Conservation (phyloP, 2,329 filamentous ascomycete genomes). For the Sporothrix schenckii region DNA sequence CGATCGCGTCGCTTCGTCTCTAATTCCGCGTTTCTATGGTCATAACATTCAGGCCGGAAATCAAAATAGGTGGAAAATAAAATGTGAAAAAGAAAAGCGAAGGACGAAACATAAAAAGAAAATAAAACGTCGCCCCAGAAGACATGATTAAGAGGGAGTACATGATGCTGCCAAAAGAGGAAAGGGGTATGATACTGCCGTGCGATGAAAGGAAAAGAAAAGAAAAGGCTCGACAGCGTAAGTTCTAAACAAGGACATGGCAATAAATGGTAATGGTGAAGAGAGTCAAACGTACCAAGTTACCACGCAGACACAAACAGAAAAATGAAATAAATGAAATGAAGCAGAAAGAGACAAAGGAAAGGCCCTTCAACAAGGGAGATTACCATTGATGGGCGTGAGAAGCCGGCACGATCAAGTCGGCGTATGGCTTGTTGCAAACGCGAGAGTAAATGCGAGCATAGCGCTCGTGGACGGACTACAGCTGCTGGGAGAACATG, state of each 20-base stretch:
- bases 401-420: not conserved
- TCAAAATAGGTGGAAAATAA: not conserved
- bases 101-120: not conserved
- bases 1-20: constrained; percentile 19
- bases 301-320: not conserved
- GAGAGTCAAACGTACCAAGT: not conserved
- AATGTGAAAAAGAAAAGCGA: not conserved
- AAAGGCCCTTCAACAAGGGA: not conserved
- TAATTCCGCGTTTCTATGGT: constrained; percentile 27
- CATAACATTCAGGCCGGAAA: constrained; percentile 24
- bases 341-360: constrained; percentile 3
- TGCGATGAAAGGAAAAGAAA: not conserved
- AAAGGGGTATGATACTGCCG: constrained; percentile 12
- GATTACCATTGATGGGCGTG: not conserved
- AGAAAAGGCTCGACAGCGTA: constrained; percentile 1
- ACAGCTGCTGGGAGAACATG: constrained; percentile 31
- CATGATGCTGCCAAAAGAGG: constrained; percentile 5
- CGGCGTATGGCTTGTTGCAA: not conserved
- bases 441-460: not conserved
- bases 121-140: not conserved
- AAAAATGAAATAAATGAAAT: not conserved
- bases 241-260: constrained; percentile 17
- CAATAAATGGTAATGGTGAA: constrained; percentile 8
- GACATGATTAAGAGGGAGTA: constrained; percentile 21
- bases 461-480: not conserved